Evolutionary conservation across 2,329 filamentous ascomycete genomes (phyloP), one percentile per base, ranked within the genome.

Genomic region (Tolypocladium ophioglossoides): DNA sequence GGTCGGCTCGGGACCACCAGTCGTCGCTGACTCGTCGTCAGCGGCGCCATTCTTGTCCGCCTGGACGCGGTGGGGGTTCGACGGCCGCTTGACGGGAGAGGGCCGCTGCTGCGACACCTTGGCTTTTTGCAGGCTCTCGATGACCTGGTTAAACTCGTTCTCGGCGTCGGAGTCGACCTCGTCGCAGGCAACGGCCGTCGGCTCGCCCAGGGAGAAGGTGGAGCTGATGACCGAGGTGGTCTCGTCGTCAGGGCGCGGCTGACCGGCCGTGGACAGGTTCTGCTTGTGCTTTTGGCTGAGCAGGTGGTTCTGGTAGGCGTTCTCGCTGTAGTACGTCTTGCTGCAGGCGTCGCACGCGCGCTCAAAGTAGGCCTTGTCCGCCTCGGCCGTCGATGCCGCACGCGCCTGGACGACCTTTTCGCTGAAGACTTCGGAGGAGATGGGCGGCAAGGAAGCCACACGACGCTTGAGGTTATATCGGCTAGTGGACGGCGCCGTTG

Each of bases 391-490:
- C 18, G 91, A 87, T 9, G 82, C 84, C 32, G 91, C 91, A 67
- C 95, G 90, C 59, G 91, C 92, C 63, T 91, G 89, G 18, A 96
- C 77, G 40, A 99, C 92, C 70, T 97, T 97, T 64, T 97, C 94
- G 63, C 90, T 90, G 70, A 97, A 99, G 55, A 90, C 80, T 68
- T 97, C 91, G 53, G 92, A 91, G 8, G 91, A 85, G 50, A 97
- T 89, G 4, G 94, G 91, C 34, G 92, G 91, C 7, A 97, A 78
- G 7, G 89, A 89, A 44, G 92, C 91, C 54, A 97, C 88, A 64
- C 91, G 86, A 62, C 94, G 89, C 76, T 97, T 96, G 64, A 97
- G 82, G 70, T 99, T 99, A 73, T 96, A 96, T 60, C 94, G 86
- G 71, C 89, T 94, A 56, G 52, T 35, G 53, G 34, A 24, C 20